Evolutionary conservation across 169 alveolate genomes (phyloP), one percentile per base, ranked within the genome.

Genomic region (Eimeria mitis): DNA sequence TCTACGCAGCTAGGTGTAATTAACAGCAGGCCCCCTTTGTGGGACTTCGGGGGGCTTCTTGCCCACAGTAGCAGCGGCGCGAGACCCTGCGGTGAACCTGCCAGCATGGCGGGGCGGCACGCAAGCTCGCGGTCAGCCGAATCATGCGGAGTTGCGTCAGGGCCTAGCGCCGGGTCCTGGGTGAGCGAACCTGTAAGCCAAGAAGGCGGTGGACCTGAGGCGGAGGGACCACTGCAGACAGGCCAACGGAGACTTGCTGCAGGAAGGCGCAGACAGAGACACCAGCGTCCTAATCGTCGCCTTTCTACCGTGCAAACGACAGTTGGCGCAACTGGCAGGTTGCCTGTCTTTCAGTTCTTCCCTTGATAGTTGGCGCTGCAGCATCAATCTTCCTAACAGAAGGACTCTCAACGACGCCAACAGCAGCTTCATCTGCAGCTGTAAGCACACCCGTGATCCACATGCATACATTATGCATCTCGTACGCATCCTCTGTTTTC

Each of bases 241-340:
- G 59, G 37, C 25, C 85, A 75, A 11, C 23, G 63, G 8, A 75
- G 11, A 37, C 59, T 40, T 47, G 42, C 40, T 75, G 61, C 40
- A 8, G 37, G 85, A 61, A 44, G 85, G 40, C 56, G 61, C 59
- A 75, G 42, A 16, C 85, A 47, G 23, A 40, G 37, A 47, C 85
- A 31, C 34, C 85, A 75, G 34, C 59, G 40, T 13, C 28, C 34
- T 21, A 75, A 44, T 6, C 34, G 40, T 44, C 85, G 31, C 5
- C 59, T 16, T 8, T 8, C 85, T 75, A 37, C 63, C 47, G 31
- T 19, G 85, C 63, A 47, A 75, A 44, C 40, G 40, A 16, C 31
- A 42, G 40, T 75, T 42, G 85, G 85, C 85, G 85, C 59, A 37
- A 9, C 85, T 44, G 85, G 85, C 63, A 23, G 16, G 5, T 40